Evolutionary conservation across 2,329 filamentous ascomycete genomes (phyloP), one percentile per base, ranked within the genome.

Genomic region (Monilinia aucupariae): DNA sequence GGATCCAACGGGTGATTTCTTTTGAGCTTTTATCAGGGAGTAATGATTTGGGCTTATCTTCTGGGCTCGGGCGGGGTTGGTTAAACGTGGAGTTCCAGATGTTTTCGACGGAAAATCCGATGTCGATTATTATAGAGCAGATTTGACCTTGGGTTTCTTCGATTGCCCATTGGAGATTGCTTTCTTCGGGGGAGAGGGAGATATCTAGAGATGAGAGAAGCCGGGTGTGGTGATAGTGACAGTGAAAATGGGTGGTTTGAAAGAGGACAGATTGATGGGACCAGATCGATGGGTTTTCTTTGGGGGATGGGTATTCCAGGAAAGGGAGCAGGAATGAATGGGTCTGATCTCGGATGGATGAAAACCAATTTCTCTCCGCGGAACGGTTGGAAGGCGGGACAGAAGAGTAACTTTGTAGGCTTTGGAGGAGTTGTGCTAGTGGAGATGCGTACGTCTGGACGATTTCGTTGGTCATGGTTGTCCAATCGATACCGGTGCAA

Each of bases 401-500:
- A 0, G 68, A 61, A 1, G 66, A 62, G 8, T 64, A 67, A 10
- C 50, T 55, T 34, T 63, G 30, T 8, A 75, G 69, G 5, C 69
- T 71, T 20, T 70, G 65, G 39, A 73, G 69, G 9, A 37, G 79
- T 67, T 47, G 71, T 70, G 56, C 71, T 71, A 79, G 62, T 37
- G 74, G 72, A 13, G 62, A 66, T 1, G 74, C 74, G 59, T 77
- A 77, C 15, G 71, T 71, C 60, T 76, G 74, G 48, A 80, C 75
- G 49, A 81, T 78, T 56, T 78, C 76, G 41, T 76, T 74, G 9
- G 75, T 70, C n/a, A 78, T 73, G 5, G 71, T 65, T 2, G 71
- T 66, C 80, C 79, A 81, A 63, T 80, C 77, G n/a, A 78, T 75
- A 3, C 77, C 78, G 20, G 75, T 74, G 66, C 79, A 76, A 32